Evolutionary conservation across 352 stramenopile genomes (phyloP), one percentile per base, ranked within the genome.

Genomic region (Phytophthora citricola): DNA sequence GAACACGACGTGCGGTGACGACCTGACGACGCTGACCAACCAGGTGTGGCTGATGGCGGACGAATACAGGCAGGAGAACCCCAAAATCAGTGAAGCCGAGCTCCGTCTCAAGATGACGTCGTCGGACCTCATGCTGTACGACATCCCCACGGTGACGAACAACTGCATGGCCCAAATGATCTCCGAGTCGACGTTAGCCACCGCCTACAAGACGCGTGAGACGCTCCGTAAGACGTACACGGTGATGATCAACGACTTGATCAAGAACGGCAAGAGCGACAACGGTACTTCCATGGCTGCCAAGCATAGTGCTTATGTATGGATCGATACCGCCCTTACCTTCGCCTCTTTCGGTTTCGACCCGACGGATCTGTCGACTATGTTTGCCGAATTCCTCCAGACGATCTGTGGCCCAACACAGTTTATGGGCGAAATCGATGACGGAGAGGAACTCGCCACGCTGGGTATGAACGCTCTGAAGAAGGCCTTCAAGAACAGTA

Each of bases 351-450:
- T 76, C 12, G 57, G 62, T 44, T 76, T 81, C 15, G 81, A 90
- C 10, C 76, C 78, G 0, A 88, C 73, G 1, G 78, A 81, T 45
- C 47, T 90, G 14, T 73, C 77, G 8, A 71, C 56, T 0, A 44
- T 90, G 52, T 67, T 72, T 17, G 64, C 78, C 9, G 78, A 83
- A 63, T 89, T 72, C 45, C 61, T 87, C 2, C 75, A 89, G 63
- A 81, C 80, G 3, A 81, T 89, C 32, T 89, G 80, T 46, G 77
- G 80, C 14, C 80, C 78, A 0, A 87, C 80, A 5, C 60, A 71
- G 11, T 76, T 83, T 45, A 53, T 84, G 24, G 73, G 78, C 6
- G 69, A 85, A 43, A 80, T 89, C 47, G 79, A 89, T 20, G 76
- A 82, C 32, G 79, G 79, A 4, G 49, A 48, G 1, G 60, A 78